These are phyloP conservation scores for Torrubiellomyces zombiae DNA, from an alignment of 2,329 filamentous ascomycete genomes.

Conservation along the genomic window DNA sequence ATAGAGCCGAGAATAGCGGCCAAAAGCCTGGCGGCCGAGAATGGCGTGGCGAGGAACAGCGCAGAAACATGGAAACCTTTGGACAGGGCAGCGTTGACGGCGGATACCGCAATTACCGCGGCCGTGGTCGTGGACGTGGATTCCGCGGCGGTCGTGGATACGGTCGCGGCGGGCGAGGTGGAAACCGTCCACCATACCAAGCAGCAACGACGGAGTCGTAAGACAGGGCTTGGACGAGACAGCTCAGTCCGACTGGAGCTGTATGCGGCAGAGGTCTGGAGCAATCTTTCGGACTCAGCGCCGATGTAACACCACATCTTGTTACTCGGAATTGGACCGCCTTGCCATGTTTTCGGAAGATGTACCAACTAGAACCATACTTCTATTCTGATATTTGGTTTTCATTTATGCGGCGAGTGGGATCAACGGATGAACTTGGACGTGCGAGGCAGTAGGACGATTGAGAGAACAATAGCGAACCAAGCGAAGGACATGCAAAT, in stretches of 20 bases:
- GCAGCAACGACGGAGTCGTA: slow-evolving; percentile 12
- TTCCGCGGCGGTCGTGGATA: slow-evolving; percentile 24
- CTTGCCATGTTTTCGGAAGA: too few species aligned
- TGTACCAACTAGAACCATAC: slow-evolving; percentile 18
- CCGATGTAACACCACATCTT: too few species aligned
- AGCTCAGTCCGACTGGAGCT: neutral
- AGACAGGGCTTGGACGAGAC: too few species aligned
- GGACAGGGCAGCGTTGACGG: slow-evolving; percentile 90
- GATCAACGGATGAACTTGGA: too few species aligned
- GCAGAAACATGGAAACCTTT: slow-evolving; percentile 94
- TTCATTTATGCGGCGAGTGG: too few species aligned
- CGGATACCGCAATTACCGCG: slow-evolving; percentile 60
- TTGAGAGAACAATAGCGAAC: too few species aligned
- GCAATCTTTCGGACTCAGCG: too few species aligned
- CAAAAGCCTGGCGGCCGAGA: slow-evolving; percentile 63
- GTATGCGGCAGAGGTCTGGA: too few species aligned
- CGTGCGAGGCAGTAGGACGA: too few species aligned
- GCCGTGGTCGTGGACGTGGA: slow-evolving; percentile 60
- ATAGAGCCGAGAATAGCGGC: slow-evolving; percentile 57
- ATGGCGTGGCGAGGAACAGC: slow-evolving; percentile 84
- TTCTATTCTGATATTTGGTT: slow-evolving; percentile 4
- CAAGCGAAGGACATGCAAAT: too few species aligned
- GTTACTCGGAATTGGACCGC: too few species aligned
- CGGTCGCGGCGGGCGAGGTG: slow-evolving; percentile 23
- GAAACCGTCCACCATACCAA: slow-evolving; percentile 16